Percentiles rank a stretch among this genome's conserved stretches.
These are phyloP conservation scores for Lichtheimia ornata DNA, from an alignment of 371 early-diverging fungal genomes.

Conservation along the genomic window DNA sequence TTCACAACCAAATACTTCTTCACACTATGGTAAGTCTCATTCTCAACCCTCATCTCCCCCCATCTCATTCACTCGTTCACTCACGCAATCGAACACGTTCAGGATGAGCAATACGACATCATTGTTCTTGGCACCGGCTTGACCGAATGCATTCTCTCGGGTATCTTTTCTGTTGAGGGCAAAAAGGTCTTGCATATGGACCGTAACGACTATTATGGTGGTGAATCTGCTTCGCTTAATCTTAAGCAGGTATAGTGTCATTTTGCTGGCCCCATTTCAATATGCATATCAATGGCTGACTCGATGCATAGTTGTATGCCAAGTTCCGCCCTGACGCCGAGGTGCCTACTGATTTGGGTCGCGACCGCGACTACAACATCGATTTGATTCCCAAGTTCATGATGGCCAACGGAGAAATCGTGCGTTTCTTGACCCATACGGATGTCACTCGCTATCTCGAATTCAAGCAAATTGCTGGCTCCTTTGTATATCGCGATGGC, in stretches of 20 bases:
- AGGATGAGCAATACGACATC: constrained; percentile 94
- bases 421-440: constrained; percentile 88
- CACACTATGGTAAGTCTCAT: not conserved
- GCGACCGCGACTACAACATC: constrained; percentile 95
- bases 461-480: constrained; percentile 96
- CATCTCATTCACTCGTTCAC: not conserved
- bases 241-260: constrained; percentile 76
- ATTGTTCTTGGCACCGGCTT: constrained; percentile 99
- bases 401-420: constrained; percentile 96
- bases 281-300: not conserved
- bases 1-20: not conserved
- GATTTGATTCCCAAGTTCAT: constrained; percentile 99
- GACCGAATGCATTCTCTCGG: constrained; percentile 99
- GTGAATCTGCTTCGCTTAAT: constrained; percentile 92
- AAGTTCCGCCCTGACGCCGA: constrained; percentile 79
- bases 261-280: not conserved
- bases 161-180: constrained; percentile 95
- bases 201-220: constrained; percentile 98
- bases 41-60: not conserved
- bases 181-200: constrained; percentile 99
- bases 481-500: constrained; percentile 88
- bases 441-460: constrained; percentile 98
- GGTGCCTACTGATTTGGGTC: constrained; percentile 73
- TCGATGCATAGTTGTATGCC: constrained; percentile 70
- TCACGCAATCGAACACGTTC: not conserved